phyloP scores from a whole-genome alignment of 2,329 filamentous ascomycete genomes.

The Colletotrichum noveboracense region DNA sequence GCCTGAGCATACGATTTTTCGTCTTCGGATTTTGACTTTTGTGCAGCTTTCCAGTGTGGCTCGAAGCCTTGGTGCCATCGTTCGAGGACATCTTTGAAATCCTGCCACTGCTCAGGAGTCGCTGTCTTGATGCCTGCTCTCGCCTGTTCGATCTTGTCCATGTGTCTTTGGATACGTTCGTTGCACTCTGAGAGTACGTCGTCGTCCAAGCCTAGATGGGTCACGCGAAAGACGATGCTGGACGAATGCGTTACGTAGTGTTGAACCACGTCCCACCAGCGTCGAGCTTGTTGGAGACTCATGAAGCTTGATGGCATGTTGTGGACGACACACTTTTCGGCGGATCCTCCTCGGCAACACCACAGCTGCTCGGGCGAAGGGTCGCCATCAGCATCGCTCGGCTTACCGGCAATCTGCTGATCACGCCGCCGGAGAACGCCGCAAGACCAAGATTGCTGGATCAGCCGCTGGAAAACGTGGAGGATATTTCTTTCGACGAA shows the following conservation, averaged over 20 bases:
- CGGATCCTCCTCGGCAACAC: constrained; percentile 25
- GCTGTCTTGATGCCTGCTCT: not conserved
- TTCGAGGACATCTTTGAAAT: constrained; percentile 2
- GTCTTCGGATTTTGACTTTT: constrained; percentile 12
- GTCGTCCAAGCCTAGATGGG: constrained; percentile 15
- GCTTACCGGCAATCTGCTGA: not conserved
- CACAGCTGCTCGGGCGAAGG: constrained; percentile 14
- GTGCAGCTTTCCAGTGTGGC: constrained; percentile 24
- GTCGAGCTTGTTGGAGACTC: constrained; percentile 28
- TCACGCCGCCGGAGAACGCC: constrained; percentile 18
- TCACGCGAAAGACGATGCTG: constrained; percentile 19
- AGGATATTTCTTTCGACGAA: constrained; percentile 30
- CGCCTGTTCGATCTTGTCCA: constrained; percentile 3
- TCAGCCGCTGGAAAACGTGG: constrained; percentile 32
- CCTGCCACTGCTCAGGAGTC: constrained; percentile 13
- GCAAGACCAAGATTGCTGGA: constrained; percentile 32
- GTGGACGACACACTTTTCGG: not conserved
- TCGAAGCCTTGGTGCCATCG: constrained; percentile 23
- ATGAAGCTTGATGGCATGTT: constrained; percentile 26
- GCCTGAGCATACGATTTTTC: constrained; percentile 27
- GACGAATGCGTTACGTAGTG: constrained; percentile 30
- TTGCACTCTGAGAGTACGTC: not conserved
- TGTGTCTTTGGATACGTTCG: not conserved
- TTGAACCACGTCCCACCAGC: constrained; percentile 34
- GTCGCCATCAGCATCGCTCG: not conserved